A percentile compares a stretch with the other conserved stretches of the same genome.
Evolutionary conservation across 345 rosid species (phyloP).

Genomic region (Turnera subulata): DNA sequence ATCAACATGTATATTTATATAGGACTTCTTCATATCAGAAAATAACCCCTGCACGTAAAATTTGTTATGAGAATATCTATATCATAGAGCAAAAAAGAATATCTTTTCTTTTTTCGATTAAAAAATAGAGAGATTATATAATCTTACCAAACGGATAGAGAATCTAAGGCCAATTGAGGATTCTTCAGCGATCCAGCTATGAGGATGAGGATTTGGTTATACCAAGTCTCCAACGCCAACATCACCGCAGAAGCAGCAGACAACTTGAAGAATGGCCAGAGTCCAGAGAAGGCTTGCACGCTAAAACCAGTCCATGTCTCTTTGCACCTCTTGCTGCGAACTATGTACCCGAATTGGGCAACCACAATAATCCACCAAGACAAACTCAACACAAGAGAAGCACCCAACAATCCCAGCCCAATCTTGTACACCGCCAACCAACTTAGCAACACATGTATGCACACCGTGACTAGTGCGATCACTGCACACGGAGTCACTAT

Average conservation of each 20-base stretch:
- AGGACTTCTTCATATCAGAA: no score
- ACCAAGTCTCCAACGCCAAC: slow-evolving; percentile 30
- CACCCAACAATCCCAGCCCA: slow-evolving; percentile 25
- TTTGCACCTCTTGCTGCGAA: slow-evolving; percentile 9
- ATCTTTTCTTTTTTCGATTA: no score
- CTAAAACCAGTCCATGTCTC: slow-evolving; percentile 22
- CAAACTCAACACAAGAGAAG: slow-evolving; percentile 19
- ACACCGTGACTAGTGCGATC: slow-evolving; percentile 13
- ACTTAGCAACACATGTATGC: slow-evolving; percentile 12
- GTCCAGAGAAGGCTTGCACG: slow-evolving; percentile 16
- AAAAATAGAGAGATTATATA: no score
- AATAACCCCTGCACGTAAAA: no score
- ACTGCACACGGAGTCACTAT: slow-evolving; percentile 22
- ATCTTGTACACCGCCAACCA: slow-evolving; percentile 18
- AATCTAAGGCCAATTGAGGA: slow-evolving; percentile 18
- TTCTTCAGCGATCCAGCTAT: slow-evolving; percentile 23
- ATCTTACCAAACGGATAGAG: slow-evolving; percentile 26
- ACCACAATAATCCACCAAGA: slow-evolving; percentile 24
- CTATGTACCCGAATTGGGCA: slow-evolving; percentile 18
- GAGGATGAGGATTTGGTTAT: slow-evolving; percentile 19
- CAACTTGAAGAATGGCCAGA: slow-evolving; percentile 2
- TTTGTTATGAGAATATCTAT: no score
- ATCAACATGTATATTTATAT: no score
- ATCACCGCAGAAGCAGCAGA: slow-evolving; percentile 30
- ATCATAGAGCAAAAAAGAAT: no score